Evolutionary conservation across 331 rosid species (phyloP).

Genomic region (Pyrus hybrid): DNA sequence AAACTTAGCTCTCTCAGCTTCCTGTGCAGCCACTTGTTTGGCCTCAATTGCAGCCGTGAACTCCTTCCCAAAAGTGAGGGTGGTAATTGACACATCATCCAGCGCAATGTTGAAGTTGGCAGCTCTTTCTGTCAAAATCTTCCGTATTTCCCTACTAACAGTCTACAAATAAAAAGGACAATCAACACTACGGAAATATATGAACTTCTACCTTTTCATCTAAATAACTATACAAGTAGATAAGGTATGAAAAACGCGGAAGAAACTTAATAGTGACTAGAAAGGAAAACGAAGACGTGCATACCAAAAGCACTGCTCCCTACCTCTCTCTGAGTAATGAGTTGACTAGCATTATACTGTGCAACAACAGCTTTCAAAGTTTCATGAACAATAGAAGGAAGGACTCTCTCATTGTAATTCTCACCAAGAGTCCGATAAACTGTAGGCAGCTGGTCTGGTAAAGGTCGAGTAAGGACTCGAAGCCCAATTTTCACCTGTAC

Average conservation of each 20-base stretch:
- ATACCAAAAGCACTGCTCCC: neutral
- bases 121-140: conserved; percentile 83
- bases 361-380: conserved; percentile 97
- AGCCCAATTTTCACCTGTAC: conserved; percentile 90
- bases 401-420: conserved; percentile 77
- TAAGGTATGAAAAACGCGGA: neutral
- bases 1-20: conserved; percentile 96
- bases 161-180: conserved; percentile 34
- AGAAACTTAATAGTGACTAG: neutral
- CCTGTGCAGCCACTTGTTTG: conserved; percentile 99
- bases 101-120: conserved; percentile 75
- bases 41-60: conserved; percentile 98
- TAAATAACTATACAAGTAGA: neutral
- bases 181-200: neutral
- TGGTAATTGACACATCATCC: conserved; percentile 94
- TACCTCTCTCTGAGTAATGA: conserved; percentile 96
- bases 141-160: conserved; percentile 86
- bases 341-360: conserved; percentile 95
- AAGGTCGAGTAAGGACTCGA: conserved; percentile 93
- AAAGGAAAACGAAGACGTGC: neutral
- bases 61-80: conserved; percentile 83
- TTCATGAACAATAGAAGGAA: conserved; percentile 95
- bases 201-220: neutral
- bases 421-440: conserved; percentile 85
- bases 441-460: conserved; percentile 56